A percentile compares a stretch with the other conserved stretches of the same genome.
These are phyloP conservation scores for Pleurotus sapidus DNA, from an alignment of 768 basidiomycete species.

Conservation along the genomic window DNA sequence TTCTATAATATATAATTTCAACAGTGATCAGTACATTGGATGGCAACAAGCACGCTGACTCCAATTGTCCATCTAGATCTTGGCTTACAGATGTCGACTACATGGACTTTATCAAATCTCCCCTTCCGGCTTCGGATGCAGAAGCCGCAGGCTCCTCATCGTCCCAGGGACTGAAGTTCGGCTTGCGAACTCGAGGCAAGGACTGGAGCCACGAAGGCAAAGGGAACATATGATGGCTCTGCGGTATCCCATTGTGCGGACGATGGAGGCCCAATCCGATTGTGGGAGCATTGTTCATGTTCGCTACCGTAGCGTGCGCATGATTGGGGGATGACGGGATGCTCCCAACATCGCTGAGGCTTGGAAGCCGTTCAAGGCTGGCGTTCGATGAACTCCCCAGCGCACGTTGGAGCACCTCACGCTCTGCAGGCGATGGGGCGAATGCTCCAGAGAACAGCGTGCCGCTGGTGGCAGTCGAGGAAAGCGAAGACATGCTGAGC, in stretches of 20 bases:
- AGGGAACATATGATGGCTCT: slow-evolving; percentile 5
- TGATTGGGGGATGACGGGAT: slow-evolving; percentile 68
- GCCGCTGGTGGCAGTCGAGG: slow-evolving; percentile 40
- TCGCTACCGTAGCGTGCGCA: slow-evolving; percentile 35
- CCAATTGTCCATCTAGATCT: background rate
- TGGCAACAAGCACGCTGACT: background rate
- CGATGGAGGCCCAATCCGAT: background rate
- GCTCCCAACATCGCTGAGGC: slow-evolving; percentile 72
- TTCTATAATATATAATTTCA: background rate
- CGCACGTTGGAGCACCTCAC: slow-evolving; percentile 79
- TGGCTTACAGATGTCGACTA: background rate
- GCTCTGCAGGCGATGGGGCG: slow-evolving; percentile 85
- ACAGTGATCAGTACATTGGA: background rate
- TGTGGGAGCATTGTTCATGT: background rate
- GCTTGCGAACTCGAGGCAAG: slow-evolving; percentile 63
- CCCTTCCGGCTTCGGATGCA: background rate
- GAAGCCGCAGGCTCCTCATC: background rate
- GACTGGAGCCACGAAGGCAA: slow-evolving; percentile 70
- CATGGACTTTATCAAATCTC: background rate
- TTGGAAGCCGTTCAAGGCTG: slow-evolving; percentile 76
- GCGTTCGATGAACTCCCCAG: slow-evolving; percentile 71
- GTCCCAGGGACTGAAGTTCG: slow-evolving; percentile 29
- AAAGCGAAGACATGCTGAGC: slow-evolving; percentile 31
- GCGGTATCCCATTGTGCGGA: background rate
- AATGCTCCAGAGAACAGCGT: slow-evolving; percentile 70